phyloP scores from a whole-genome alignment of 2,329 filamentous ascomycete genomes.

The Rhynchosporium graminicola region DNA sequence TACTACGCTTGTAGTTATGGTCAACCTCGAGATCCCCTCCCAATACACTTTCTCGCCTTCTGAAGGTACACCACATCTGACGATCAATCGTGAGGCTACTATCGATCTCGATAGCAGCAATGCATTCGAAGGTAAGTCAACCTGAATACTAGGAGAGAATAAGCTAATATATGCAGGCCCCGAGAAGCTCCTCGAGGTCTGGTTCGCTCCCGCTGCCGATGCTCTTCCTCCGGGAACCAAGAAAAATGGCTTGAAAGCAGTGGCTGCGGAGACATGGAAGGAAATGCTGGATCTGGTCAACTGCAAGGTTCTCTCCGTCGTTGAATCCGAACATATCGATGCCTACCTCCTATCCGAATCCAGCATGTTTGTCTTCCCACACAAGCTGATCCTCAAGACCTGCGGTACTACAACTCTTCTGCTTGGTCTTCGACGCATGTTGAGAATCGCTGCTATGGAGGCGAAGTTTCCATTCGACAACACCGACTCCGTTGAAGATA shows the following conservation, averaged over 20 bases:
- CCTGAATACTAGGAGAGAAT: slow-evolving; percentile 2
- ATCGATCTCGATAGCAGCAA: slow-evolving; percentile 91
- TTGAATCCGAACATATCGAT: slow-evolving; percentile 91
- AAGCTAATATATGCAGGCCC: slow-evolving; percentile 59
- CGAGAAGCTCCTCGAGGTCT: slow-evolving; percentile 97
- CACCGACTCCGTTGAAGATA: slow-evolving; percentile 63
- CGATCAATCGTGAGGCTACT: slow-evolving; percentile 94
- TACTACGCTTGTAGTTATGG: slow-evolving; percentile 64
- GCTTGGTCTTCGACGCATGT: slow-evolving; percentile 82
- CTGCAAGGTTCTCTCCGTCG: slow-evolving; percentile 94
- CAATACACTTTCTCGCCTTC: slow-evolving; percentile 83
- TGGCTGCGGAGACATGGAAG: slow-evolving; percentile 85
- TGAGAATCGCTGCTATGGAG: slow-evolving; percentile 85
- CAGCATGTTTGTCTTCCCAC: slow-evolving; percentile 99
- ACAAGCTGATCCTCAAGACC: slow-evolving; percentile 98
- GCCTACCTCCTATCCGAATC: slow-evolving; percentile 97
- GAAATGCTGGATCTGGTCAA: slow-evolving; percentile 97
- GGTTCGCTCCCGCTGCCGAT: slow-evolving; percentile 83
- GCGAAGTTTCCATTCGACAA: slow-evolving; percentile 88
- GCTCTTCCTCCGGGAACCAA: slow-evolving; percentile 70
- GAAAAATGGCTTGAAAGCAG: slow-evolving; percentile 80
- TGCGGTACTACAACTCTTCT: slow-evolving; percentile 96
- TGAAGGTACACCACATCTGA: slow-evolving; percentile 82
- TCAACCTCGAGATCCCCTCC: slow-evolving; percentile 76
- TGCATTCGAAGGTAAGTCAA: slow-evolving; percentile 80